Percentiles rank a stretch among this genome's conserved stretches.
Evolutionary conservation across 768 basidiomycete genomes (phyloP).

Genomic region (Boletales sp.): DNA sequence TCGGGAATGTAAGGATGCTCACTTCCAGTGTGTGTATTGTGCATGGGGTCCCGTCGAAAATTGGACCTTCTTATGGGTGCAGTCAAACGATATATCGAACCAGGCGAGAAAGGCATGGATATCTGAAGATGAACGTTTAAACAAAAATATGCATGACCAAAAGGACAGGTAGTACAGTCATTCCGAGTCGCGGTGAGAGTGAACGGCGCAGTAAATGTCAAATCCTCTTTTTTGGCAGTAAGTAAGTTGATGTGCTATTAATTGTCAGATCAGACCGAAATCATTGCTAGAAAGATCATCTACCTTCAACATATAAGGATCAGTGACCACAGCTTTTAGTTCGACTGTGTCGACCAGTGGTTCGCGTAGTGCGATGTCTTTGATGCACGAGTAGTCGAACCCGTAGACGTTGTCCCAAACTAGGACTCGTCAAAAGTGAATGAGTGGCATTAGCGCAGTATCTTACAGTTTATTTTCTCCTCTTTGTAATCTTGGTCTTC

Average conservation of each 20-base stretch:
- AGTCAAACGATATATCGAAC: slow-evolving; percentile 97
- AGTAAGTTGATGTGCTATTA: slow-evolving; percentile 82
- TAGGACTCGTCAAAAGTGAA: slow-evolving; percentile 30
- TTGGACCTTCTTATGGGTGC: slow-evolving; percentile 91
- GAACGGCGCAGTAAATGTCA: slow-evolving; percentile 82
- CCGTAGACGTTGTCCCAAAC: slow-evolving; percentile 99
- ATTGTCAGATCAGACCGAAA: slow-evolving; percentile 3
- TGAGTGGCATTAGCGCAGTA: neutral
- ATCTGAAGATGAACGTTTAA: slow-evolving; percentile 46
- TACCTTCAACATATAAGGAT: slow-evolving; percentile 88
- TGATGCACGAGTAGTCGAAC: slow-evolving; percentile 99
- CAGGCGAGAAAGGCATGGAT: slow-evolving; percentile 98
- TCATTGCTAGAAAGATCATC: slow-evolving; percentile 8
- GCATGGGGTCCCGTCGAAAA: slow-evolving; percentile 99
- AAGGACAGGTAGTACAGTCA: slow-evolving; percentile 66
- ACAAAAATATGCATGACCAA: neutral
- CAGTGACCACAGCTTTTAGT: slow-evolving; percentile 89
- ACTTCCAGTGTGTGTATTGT: slow-evolving; percentile 97
- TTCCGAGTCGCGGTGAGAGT: slow-evolving; percentile 77
- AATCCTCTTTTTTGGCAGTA: slow-evolving; percentile 93
- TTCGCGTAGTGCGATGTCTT: slow-evolving; percentile 94
- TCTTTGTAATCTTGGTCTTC: slow-evolving; percentile 99
- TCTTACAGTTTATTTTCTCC: slow-evolving; percentile 94
- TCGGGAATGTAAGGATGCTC: slow-evolving; percentile 30
- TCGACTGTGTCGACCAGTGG: slow-evolving; percentile 99